Percentiles rank a stretch among this genome's conserved stretches.
Conservation (phyloP, 2,329 filamentous ascomycete genomes). For the Aspergillus tubingensis region DNA sequence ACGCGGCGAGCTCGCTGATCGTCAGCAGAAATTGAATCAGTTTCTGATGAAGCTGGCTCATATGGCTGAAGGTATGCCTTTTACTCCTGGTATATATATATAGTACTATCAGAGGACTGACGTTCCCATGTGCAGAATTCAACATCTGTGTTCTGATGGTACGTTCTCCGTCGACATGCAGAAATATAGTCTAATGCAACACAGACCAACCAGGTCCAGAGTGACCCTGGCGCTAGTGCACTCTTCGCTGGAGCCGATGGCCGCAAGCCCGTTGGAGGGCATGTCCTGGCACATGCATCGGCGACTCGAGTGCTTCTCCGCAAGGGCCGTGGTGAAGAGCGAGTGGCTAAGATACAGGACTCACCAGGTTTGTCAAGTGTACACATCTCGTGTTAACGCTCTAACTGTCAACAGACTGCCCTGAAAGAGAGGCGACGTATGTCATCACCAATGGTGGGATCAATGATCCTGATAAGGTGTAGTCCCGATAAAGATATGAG, state of each 20-base stretch:
- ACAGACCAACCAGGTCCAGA: conserved; percentile 71
- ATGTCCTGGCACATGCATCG: conserved; percentile 69
- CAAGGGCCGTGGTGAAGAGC: conserved; percentile 69
- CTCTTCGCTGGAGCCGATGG: conserved; percentile 69
- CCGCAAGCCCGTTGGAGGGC: conserved; percentile 66
- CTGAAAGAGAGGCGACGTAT: conserved; percentile 69
- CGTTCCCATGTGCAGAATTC: conserved; percentile 53
- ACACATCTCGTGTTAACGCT: background rate
- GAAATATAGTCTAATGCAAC: conserved; percentile 6
- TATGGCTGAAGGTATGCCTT: conserved; percentile 60
- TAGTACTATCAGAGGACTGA: conserved; percentile 6
- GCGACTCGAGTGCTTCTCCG: conserved; percentile 66
- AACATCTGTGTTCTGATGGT: conserved; percentile 67
- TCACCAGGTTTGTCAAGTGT: conserved; percentile 56
- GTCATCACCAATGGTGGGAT: conserved; percentile 70
- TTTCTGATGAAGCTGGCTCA: conserved; percentile 65
- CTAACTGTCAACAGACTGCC: conserved; percentile 56
- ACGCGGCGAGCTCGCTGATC: conserved; percentile 67
- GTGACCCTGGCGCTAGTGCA: conserved; percentile 67
- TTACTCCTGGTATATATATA: background rate
- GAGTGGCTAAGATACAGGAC: conserved; percentile 69
- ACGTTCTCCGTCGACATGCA: conserved; percentile 16
- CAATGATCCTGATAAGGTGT: conserved; percentile 66
- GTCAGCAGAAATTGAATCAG: conserved; percentile 67
- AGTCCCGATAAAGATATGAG: conserved; percentile 19